Base-by-base conservation (phyloP, 352 stramenopile species). In the Phytophthora podocarpi region DNA sequence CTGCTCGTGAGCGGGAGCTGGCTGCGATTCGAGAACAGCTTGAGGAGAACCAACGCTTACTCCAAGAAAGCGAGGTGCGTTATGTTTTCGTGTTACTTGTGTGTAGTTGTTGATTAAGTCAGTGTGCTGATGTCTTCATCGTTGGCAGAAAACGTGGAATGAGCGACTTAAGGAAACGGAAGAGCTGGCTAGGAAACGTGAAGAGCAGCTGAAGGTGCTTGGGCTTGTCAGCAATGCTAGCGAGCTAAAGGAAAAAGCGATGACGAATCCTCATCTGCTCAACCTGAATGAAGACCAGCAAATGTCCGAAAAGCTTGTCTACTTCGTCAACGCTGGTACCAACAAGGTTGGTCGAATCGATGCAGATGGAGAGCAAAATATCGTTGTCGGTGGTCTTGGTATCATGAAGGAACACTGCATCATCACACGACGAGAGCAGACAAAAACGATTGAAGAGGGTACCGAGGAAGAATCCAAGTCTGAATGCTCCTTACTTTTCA, bases 231-330 rank as follows among this genome's bases (percentile, higher is more conserved):
- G 76, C 15, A 83, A 89, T 41, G 50, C 74, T 0, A 76, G 72
- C 8, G 83, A 93, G 15, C 58, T 91, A 18, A 88, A 81, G 31
- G 63, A 61, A 16, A 90, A 82, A 41, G 70, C 73, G 7, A 76
- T 68, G 69, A 83, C 49, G 70, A 80, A 93, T 36, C 84, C 89
- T 13, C 86, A 96, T 40, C 51, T 97, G 3, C 63, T 94, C 34
- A 97, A 97, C 37, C 55, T 97, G 24, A 91, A 96, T 39, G 86
- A 97, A 77, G 89, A 97, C 34, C 84, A 89, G 27, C 68, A 89
- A 28, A 95, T 96, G 88, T 82, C 78, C 1, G 86, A 92, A 54
- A 91, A 93, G 41, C 57, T 97, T 1, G 57, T 90, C 0, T 95
- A 97, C 49, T 90, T 97, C 27, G 62, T 96, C 20, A 64, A 86